Base-by-base conservation (phyloP, 768 basidiomycete genomes). In the Amanita muscaria region DNA sequence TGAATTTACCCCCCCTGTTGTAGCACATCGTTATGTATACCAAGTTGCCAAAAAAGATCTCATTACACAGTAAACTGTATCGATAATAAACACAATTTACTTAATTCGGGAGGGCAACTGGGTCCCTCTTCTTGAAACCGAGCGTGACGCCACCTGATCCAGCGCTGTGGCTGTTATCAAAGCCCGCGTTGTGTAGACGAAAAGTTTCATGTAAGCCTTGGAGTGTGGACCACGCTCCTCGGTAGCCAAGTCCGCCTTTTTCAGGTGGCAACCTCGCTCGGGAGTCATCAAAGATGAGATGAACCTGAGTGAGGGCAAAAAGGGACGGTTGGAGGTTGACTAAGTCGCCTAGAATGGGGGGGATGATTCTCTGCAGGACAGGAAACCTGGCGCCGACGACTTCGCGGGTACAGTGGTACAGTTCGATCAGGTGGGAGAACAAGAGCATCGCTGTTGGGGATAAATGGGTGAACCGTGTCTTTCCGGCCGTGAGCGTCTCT, bases 261-360 rank as follows among this genome's bases (percentile, higher is more conserved):
- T 62, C 57, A 0, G 78, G 73, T 3, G 73, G 51, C 31, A 76
- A 56, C 3, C 79, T 66, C 19, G 80, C 80, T 31, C 77, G 70
- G n/a, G 77, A 76, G 54, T 83, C 80, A 36, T 82, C 78, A 42
- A 80, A 79, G 22, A 83, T 66, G 37, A 81, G 55, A 50, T 82
- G 79, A 1, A 77, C 63, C 16, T 62, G 64, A 2, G 67, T 68
- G 14, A 83, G 63, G 4, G 69, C 62, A 56, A 79, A 80, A 2
- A 80, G 59, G 3, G 79, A 60, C 0, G 80, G 79, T 49, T 83
- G 80, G 5, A 83, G 61, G 51, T 75, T 75, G 25, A 76, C 50
- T 3, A 77, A 44, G 43, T 75, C 76, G 27, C 73, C 69, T 11
- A 59, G 54, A n/a, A 81, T 46, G 0, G 65, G 49, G 5, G 76